Percentiles rank a stretch among this genome's conserved stretches.
Evolutionary conservation across 2,329 filamentous ascomycete species (phyloP).

Genomic region (Sporothrix pseudoabietina): DNA sequence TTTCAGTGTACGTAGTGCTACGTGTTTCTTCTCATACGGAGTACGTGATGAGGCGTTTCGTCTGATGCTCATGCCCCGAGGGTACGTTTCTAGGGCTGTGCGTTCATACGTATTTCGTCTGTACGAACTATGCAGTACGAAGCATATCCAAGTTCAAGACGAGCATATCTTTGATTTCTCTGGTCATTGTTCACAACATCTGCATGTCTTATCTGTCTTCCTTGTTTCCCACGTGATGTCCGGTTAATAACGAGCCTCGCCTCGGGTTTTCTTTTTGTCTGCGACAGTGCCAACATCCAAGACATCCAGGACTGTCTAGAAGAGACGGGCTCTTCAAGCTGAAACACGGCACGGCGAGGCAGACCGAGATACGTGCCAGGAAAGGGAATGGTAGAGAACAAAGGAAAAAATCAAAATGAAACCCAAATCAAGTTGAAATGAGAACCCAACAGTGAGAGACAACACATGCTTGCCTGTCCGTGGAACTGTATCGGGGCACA

Average conservation of each 20-base stretch:
- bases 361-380: not conserved
- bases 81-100: not conserved
- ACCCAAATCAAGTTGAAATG: not conserved
- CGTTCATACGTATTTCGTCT: not conserved
- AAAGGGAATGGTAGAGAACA: not conserved
- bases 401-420: not conserved
- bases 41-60: slow-evolving; percentile 15
- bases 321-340: slow-evolving; percentile 6
- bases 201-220: not conserved
- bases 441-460: not conserved
- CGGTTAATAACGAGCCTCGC: not conserved
- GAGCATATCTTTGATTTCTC: not conserved
- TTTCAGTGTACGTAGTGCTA: not conserved
- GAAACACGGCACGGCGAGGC: slow-evolving; percentile 29
- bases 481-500: slow-evolving; percentile 1
- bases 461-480: not conserved
- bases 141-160: not conserved
- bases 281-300: slow-evolving; percentile 11
- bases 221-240: not conserved
- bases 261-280: slow-evolving; percentile 7
- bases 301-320: not conserved
- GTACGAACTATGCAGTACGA: not conserved
- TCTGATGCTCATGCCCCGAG: not conserved
- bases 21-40: not conserved
- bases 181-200: not conserved